Conservation (phyloP, 2,329 filamentous ascomycete species). For the Eutypa lata region DNA sequence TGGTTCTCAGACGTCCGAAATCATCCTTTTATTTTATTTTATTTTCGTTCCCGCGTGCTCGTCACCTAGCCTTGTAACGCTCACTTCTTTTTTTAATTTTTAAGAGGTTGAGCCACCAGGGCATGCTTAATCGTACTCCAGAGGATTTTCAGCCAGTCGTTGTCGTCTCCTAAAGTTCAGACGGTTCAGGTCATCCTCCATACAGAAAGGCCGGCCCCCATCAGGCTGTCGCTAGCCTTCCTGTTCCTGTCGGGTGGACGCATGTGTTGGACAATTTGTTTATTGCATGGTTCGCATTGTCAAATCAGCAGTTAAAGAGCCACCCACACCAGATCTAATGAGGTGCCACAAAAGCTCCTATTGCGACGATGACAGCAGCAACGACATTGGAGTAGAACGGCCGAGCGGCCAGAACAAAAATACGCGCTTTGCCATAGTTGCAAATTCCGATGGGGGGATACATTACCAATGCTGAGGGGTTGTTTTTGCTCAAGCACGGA, state of each 20-base stretch:
- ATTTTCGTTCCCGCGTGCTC: slow-evolving; percentile 1
- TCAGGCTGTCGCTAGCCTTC: slow-evolving; percentile 14
- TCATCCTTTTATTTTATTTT: slow-evolving; percentile 3
- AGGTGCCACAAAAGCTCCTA: not conserved
- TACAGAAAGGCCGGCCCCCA: slow-evolving; percentile 14
- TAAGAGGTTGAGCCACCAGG: not conserved
- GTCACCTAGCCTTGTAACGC: slow-evolving; percentile 8
- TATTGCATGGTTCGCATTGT: slow-evolving; percentile 9
- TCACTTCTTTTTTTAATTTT: slow-evolving; percentile 1
- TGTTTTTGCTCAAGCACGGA: no score
- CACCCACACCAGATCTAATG: slow-evolving; percentile 4
- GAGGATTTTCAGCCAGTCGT: slow-evolving; percentile 15
- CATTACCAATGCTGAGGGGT: no score
- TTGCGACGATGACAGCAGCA: not conserved
- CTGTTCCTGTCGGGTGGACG: slow-evolving; percentile 20
- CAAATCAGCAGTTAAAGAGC: slow-evolving; percentile 16
- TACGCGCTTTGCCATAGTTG: not conserved
- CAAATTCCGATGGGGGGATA: not conserved
- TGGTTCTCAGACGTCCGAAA: slow-evolving; percentile 10
- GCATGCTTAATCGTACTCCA: slow-evolving; percentile 12
- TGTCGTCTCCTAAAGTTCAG: slow-evolving; percentile 6
- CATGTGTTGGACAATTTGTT: slow-evolving; percentile 12
- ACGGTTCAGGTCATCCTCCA: slow-evolving; percentile 5
- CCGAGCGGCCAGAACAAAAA: not conserved
- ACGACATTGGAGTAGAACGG: not conserved